Conservation (phyloP, 1,284 basidiomycete species). For the Apiotrichum brassicae region DNA sequence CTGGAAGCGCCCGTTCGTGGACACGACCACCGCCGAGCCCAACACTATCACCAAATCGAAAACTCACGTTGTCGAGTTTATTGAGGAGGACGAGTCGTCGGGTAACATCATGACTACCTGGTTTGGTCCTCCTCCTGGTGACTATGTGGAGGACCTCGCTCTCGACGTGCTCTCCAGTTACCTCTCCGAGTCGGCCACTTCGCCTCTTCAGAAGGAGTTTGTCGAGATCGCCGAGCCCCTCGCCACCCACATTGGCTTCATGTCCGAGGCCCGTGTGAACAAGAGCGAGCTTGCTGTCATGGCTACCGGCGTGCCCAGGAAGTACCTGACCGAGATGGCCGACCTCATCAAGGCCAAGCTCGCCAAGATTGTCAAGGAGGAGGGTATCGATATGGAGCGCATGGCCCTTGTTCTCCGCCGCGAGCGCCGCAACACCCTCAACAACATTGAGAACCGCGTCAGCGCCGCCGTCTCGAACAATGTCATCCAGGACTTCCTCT, state of each 20-base stretch:
- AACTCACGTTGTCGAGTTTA: conserved; percentile 73
- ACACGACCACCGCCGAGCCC: conserved; percentile 68
- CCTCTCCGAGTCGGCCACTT: conserved; percentile 79
- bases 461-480: conserved; percentile 46
- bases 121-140: conserved; percentile 67
- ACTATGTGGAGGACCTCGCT: conserved; percentile 73
- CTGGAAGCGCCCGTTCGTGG: conserved; percentile 92
- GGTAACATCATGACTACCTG: conserved; percentile 80
- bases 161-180: conserved; percentile 82
- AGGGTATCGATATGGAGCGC: conserved; percentile 84
- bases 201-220: conserved; percentile 87
- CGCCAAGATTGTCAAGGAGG: conserved; percentile 57
- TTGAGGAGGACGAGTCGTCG: conserved; percentile 94
- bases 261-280: conserved; percentile 69
- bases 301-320: conserved; percentile 76
- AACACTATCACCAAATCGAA: conserved; percentile 55
- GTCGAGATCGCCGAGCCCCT: conserved; percentile 86
- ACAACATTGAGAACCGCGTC: conserved; percentile 41
- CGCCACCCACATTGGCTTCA: conserved; percentile 81
- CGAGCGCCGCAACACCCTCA: conserved; percentile 67
- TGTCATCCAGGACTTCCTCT: conserved; percentile 80
- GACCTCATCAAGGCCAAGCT: conserved; percentile 66
- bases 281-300: conserved; percentile 68
- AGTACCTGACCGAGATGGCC: conserved; percentile 67
- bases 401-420: conserved; percentile 83